Conservation (phyloP, 257 asterid genomes). For the Solanum chmielewskii region DNA sequence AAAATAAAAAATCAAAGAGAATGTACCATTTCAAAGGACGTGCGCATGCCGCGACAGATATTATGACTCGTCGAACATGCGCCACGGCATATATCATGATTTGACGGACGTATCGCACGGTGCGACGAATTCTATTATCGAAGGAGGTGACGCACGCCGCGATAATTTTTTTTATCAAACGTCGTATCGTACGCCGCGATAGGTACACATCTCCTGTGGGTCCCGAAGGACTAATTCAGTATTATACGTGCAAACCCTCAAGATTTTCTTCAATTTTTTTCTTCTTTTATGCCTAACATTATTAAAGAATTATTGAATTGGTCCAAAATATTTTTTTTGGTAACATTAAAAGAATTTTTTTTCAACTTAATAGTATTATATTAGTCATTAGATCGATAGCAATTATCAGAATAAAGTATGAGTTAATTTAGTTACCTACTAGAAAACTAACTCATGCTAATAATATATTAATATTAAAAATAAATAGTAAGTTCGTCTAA, state of each 20-base stretch:
- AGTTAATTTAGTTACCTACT: not conserved
- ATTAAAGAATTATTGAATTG: not conserved
- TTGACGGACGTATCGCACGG: fast-evolving
- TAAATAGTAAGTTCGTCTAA: not conserved
- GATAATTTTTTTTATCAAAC: no score
- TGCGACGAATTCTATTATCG: no score
- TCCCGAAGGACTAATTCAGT: no score
- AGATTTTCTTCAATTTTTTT: not conserved
- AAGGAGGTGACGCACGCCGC: fast-evolving
- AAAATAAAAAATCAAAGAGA: no score
- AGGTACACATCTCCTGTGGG: no score
- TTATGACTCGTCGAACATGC: no score
- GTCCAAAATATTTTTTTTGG: not conserved
- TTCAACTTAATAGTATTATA: not conserved
- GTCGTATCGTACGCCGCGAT: no score
- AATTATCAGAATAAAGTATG: not conserved
- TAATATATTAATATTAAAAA: not conserved
- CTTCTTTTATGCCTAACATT: not conserved
- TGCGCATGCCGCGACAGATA: no score
- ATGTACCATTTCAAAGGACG: no score
- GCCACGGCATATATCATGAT: no score
- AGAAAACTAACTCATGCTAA: not conserved
- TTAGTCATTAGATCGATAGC: not conserved
- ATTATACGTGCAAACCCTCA: not conserved
- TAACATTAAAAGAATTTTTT: not conserved